phyloP scores from a whole-genome alignment of 345 rosid species.

The Brassica carinata region DNA sequence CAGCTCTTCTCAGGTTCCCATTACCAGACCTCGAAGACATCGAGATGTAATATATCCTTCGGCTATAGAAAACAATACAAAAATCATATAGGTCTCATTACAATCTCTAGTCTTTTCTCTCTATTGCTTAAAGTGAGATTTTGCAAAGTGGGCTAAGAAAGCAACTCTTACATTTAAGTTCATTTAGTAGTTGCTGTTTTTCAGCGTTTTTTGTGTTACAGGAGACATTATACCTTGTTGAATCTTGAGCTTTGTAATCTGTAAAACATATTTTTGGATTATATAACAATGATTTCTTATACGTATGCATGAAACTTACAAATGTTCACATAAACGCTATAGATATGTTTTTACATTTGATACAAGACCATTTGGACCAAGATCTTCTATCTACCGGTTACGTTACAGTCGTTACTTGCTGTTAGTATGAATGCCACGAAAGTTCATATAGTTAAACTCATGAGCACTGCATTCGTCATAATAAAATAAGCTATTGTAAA shows the following conservation, averaged over 20 bases:
- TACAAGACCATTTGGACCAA: not conserved
- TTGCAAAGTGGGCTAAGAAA: not conserved
- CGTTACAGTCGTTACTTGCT: not conserved
- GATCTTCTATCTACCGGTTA: not conserved
- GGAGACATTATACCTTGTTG: not conserved
- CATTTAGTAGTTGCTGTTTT: not conserved
- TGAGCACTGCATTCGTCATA: not conserved
- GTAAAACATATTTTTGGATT: not conserved
- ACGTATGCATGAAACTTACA: not conserved
- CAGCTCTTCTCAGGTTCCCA: conserved; percentile 93
- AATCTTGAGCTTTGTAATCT: not conserved
- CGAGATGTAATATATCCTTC: conserved; percentile 61
- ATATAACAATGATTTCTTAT: not conserved
- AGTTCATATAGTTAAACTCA: not conserved
- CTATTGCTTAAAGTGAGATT: not conserved
- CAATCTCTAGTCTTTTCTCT: not conserved
- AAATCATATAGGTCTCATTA: conserved; percentile 1
- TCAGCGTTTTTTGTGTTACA: not conserved
- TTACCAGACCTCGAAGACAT: conserved; percentile 94
- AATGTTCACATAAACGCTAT: not conserved
- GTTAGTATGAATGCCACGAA: not conserved
- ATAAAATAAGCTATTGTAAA: not conserved
- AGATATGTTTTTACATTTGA: not conserved
- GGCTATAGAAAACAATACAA: not conserved
- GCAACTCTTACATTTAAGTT: not conserved